Conservation (phyloP, 1,284 basidiomycete species). For the Dichomitus squalens region DNA sequence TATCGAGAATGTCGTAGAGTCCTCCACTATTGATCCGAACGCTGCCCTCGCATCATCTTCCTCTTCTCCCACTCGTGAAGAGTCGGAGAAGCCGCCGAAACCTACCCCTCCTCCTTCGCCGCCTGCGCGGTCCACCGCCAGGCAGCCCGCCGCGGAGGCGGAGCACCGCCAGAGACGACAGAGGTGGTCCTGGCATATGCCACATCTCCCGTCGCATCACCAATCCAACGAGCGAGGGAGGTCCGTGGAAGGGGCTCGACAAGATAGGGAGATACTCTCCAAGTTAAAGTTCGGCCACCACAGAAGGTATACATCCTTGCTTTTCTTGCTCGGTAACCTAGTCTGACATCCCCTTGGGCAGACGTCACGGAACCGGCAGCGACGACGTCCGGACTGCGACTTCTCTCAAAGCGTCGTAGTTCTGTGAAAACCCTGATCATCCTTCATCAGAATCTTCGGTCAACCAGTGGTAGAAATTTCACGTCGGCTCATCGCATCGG, state of each 20-base stretch:
- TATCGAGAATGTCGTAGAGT: too few relatives aligned
- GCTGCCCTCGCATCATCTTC: neutral
- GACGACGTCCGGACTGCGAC: neutral
- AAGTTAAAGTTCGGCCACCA: constrained; percentile 13
- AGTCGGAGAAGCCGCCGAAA: too few relatives aligned
- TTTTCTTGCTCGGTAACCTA: neutral
- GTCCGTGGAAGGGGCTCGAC: neutral
- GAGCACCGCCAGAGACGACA: constrained; percentile 1
- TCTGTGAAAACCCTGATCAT: too few relatives aligned
- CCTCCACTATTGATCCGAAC: neutral
- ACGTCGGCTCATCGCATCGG: too few relatives aligned
- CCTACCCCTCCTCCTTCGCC: neutral
- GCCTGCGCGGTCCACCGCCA: neutral
- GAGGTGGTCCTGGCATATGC: constrained; percentile 19
- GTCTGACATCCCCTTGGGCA: neutral
- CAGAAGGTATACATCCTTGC: constrained; percentile 7
- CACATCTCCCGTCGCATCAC: constrained; percentile 5
- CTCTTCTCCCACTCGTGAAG: neutral
- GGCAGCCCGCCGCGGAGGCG: neutral
- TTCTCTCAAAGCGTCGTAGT: neutral
- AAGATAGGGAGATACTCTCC: constrained; percentile 5
- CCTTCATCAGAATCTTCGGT: too few relatives aligned
- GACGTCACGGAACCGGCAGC: constrained; percentile 17
- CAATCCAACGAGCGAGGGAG: neutral
- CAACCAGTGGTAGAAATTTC: too few relatives aligned